Evolutionary conservation across 768 basidiomycete genomes (phyloP).

Genomic region (Lentinula sp.): DNA sequence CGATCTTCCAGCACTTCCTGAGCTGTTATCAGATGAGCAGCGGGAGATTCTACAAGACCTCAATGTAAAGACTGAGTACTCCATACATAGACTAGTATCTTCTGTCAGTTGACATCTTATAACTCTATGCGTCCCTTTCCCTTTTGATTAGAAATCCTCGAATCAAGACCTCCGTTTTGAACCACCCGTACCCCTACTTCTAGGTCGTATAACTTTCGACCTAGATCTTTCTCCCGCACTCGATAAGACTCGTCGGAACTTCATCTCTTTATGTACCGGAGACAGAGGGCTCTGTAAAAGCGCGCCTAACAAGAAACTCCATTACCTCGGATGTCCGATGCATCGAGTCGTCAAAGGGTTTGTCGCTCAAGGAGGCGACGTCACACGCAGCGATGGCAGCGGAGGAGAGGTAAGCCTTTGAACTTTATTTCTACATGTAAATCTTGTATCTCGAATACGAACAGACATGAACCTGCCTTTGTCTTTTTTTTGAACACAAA

Average conservation of each 20-base stretch:
- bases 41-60: constrained; percentile 32
- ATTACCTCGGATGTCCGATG: constrained; percentile 36
- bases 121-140: not conserved
- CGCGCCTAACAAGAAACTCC: constrained; percentile 37
- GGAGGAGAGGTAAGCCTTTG: constrained; percentile 42
- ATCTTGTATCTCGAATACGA: not conserved
- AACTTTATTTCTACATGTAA: not conserved
- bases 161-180: constrained; percentile 24
- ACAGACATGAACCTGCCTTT: not conserved
- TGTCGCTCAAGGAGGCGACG: constrained; percentile 48
- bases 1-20: constrained; percentile 30
- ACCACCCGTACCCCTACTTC: constrained; percentile 29
- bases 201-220: constrained; percentile 35
- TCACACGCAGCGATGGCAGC: constrained; percentile 45
- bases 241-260: constrained; percentile 42
- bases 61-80: constrained; percentile 18
- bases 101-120: not conserved
- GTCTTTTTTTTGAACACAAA: not conserved
- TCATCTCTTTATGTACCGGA: constrained; percentile 39
- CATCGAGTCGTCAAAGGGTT: constrained; percentile 44
- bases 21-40: constrained; percentile 35
- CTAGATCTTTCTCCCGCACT: constrained; percentile 32
- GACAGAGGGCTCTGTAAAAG: constrained; percentile 40
- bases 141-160: constrained; percentile 17
- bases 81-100: constrained; percentile 10